Evolutionary conservation across 371 early-diverging fungal species (phyloP).

Genomic region (Phascolomyces articulosus): DNA sequence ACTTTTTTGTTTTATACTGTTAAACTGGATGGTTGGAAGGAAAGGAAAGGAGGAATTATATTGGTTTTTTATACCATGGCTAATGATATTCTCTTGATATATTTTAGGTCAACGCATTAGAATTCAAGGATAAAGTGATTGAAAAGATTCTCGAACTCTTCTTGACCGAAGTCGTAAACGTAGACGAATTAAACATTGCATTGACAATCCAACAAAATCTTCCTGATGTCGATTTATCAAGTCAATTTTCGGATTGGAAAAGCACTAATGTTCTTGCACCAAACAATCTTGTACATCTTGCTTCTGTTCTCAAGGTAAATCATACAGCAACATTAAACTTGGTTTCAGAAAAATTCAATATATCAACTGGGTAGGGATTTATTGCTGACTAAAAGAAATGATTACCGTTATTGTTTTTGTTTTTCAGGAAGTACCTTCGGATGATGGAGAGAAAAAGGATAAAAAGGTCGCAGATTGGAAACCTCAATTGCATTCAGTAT

Average conservation of each 20-base stretch:
- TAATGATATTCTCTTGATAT: too few relatives aligned
- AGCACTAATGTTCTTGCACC: constrained; percentile 52
- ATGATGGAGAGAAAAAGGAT: constrained; percentile 1
- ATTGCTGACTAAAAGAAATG: background rate
- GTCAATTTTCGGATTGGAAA: constrained; percentile 52
- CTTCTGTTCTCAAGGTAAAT: constrained; percentile 58
- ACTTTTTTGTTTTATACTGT: background rate
- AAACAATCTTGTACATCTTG: constrained; percentile 58
- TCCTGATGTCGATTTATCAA: constrained; percentile 43
- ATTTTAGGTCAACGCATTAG: constrained; percentile 28
- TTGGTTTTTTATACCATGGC: too few relatives aligned
- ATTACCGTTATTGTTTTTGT: too few relatives aligned
- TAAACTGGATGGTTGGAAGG: background rate
- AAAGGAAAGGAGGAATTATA: background rate
- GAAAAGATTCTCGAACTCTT: constrained; percentile 55
- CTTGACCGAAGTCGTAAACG: constrained; percentile 60
- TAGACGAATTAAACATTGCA: constrained; percentile 76
- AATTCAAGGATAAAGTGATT: constrained; percentile 37
- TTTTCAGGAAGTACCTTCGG: constrained; percentile 24
- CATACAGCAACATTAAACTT: too few relatives aligned
- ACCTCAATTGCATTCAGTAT: constrained; percentile 82
- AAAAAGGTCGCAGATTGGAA: constrained; percentile 57
- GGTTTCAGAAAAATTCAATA: too few relatives aligned
- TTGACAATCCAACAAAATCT: constrained; percentile 52
- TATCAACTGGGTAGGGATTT: too few relatives aligned